A percentile compares a stretch with the other conserved stretches of the same genome.
Conservation (phyloP, 2,329 filamentous ascomycete species). For the Drechslerella coelobrocha region DNA sequence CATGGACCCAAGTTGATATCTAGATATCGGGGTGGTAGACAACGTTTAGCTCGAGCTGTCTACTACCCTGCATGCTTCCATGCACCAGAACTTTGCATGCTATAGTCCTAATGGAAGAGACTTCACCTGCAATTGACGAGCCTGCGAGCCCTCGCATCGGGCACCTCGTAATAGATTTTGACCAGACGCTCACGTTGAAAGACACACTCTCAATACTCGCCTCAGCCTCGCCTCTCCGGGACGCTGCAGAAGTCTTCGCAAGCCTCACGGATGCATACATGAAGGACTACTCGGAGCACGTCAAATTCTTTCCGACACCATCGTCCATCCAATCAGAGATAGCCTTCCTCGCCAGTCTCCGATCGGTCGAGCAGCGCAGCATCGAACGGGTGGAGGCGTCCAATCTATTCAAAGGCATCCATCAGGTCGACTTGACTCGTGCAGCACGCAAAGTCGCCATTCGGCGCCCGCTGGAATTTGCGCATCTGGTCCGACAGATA, state of each 20-base stretch:
- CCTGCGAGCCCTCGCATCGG: slow-evolving; percentile 5
- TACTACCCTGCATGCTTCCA: too few relatives aligned
- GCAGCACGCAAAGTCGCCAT: slow-evolving; percentile 19
- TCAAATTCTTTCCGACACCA: slow-evolving; percentile 6
- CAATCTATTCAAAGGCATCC: slow-evolving; percentile 36
- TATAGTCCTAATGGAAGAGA: too few relatives aligned
- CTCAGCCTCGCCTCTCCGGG: slow-evolving; percentile 26
- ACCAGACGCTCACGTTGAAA: slow-evolving; percentile 29
- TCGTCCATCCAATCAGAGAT: slow-evolving; percentile 15
- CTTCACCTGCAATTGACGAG: too few relatives aligned
- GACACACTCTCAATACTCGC: slow-evolving; percentile 32
- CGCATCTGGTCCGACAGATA: slow-evolving; percentile 1
- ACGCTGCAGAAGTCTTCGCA: slow-evolving; percentile 21
- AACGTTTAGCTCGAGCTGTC: too few relatives aligned
- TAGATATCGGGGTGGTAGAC: too few relatives aligned
- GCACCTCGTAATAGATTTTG: slow-evolving; percentile 32
- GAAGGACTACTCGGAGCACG: slow-evolving; percentile 23
- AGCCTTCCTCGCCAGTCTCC: slow-evolving; percentile 22
- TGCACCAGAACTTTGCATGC: too few relatives aligned
- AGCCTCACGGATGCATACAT: slow-evolving; percentile 28
- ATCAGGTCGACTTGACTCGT: background rate
- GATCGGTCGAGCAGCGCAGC: slow-evolving; percentile 23
- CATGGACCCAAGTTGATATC: too few relatives aligned
- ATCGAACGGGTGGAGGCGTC: slow-evolving; percentile 31
- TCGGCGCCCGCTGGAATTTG: slow-evolving; percentile 16